Evolutionary conservation across 768 basidiomycete species (phyloP).

Genomic region (Mycena vitilis): DNA sequence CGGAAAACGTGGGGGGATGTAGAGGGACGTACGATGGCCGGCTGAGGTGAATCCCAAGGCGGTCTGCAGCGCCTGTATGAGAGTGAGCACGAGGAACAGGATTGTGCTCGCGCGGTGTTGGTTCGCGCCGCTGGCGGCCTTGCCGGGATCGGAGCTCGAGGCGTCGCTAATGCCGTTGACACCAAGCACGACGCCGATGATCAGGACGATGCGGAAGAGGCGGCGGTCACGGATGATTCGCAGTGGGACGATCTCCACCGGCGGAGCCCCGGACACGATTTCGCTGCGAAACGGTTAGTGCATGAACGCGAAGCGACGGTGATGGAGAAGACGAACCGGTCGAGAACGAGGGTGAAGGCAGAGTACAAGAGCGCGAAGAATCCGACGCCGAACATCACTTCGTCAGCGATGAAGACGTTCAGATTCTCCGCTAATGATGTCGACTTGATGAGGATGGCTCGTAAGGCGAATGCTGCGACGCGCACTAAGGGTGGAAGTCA

Average conservation of each 20-base stretch:
- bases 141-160: conserved; percentile 32
- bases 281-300: conserved; percentile 32
- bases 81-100: conserved; percentile 52
- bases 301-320: background rate
- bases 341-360: conserved; percentile 54
- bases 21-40: background rate
- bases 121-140: conserved; percentile 31
- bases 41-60: background rate
- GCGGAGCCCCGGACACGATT: conserved; percentile 28
- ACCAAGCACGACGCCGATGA: conserved; percentile 48
- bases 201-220: conserved; percentile 46
- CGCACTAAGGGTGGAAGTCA: conserved; percentile 46
- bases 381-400: conserved; percentile 54
- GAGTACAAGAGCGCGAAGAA: conserved; percentile 57
- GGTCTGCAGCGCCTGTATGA: conserved; percentile 45
- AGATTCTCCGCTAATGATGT: conserved; percentile 46
- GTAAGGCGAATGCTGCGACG: conserved; percentile 52
- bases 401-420: conserved; percentile 48
- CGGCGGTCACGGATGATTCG: conserved; percentile 44
- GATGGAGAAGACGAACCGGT: conserved; percentile 45
- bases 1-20: background rate
- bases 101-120: conserved; percentile 48
- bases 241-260: conserved; percentile 35
- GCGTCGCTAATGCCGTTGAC: conserved; percentile 44
- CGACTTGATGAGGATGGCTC: conserved; percentile 48